phyloP scores from a whole-genome alignment of 2,329 filamentous ascomycete genomes.

The Xylariaceae sp. region DNA sequence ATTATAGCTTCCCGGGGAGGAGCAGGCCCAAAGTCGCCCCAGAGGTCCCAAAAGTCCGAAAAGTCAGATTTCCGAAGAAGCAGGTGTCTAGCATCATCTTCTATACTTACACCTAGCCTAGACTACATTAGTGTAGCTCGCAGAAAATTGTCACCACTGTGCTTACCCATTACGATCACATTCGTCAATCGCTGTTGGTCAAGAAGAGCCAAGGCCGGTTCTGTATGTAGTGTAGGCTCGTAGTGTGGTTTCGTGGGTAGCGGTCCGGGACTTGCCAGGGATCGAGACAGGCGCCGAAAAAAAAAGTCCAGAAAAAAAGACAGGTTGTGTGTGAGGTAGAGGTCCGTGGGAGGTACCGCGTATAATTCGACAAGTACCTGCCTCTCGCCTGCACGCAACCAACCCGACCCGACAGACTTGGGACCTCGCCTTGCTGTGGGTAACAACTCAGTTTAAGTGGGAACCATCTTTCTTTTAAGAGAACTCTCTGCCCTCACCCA shows the following conservation, averaged over 20 bases:
- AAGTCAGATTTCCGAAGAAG: too few relatives aligned
- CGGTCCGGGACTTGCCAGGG: background rate
- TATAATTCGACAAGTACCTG: too few relatives aligned
- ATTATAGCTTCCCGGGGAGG: background rate
- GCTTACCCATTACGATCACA: background rate
- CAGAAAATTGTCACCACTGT: background rate
- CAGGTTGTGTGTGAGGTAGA: background rate
- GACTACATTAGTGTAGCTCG: background rate
- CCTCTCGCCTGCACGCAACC: too few relatives aligned
- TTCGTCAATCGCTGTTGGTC: background rate
- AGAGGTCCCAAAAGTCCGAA: too few relatives aligned
- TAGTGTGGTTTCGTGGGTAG: background rate
- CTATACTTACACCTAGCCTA: too few relatives aligned
- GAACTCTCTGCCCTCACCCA: background rate
- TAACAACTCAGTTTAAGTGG: constrained; percentile 1
- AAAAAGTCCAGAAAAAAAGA: background rate
- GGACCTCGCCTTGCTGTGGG: background rate
- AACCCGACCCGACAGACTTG: too few relatives aligned
- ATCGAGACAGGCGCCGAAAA: background rate
- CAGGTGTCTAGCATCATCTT: too few relatives aligned
- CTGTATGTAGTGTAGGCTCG: background rate
- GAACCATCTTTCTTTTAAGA: background rate
- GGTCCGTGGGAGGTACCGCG: background rate
- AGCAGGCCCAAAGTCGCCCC: too few relatives aligned
- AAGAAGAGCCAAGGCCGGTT: background rate